A percentile compares a stretch with the other conserved stretches of the same genome.
Evolutionary conservation across 768 basidiomycete genomes (phyloP).

Genomic region (Tricholoma hemisulphureum): DNA sequence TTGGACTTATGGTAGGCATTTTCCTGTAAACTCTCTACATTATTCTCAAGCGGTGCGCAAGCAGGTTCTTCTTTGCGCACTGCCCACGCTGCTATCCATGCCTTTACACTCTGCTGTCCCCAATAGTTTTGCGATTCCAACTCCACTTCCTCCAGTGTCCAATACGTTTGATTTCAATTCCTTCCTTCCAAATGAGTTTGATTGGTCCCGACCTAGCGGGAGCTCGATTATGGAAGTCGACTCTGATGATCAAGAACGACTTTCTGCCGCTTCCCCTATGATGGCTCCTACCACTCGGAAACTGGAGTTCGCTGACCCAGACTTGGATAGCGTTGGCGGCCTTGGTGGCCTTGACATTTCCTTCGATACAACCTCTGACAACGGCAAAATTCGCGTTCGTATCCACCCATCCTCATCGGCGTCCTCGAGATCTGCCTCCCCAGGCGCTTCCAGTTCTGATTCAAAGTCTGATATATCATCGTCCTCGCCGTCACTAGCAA

Average conservation of each 20-base stretch:
- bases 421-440: slow-evolving; percentile 41
- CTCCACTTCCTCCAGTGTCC: slow-evolving; percentile 43
- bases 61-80: slow-evolving; percentile 75
- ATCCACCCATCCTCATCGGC: slow-evolving; percentile 60
- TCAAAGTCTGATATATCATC: slow-evolving; percentile 21
- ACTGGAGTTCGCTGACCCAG: slow-evolving; percentile 54
- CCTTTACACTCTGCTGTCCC: slow-evolving; percentile 55
- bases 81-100: slow-evolving; percentile 72
- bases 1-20: slow-evolving; percentile 66
- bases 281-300: slow-evolving; percentile 38
- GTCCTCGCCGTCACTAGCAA: slow-evolving; percentile 26
- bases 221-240: slow-evolving; percentile 49
- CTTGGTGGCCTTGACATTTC: slow-evolving; percentile 68
- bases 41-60: slow-evolving; percentile 23
- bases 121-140: slow-evolving; percentile 55
- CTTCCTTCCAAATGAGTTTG: slow-evolving; percentile 51
- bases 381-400: slow-evolving; percentile 72
- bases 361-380: slow-evolving; percentile 65
- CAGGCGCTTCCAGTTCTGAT: slow-evolving; percentile 23
- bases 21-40: slow-evolving; percentile 7
- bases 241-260: slow-evolving; percentile 34
- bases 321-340: slow-evolving; percentile 40
- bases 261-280: slow-evolving; percentile 26
- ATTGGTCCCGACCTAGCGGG: slow-evolving; percentile 46
- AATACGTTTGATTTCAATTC: slow-evolving; percentile 48